A percentile compares a stretch with the other conserved stretches of the same genome.
Evolutionary conservation across 1,139 yeast species (phyloP).

Genomic region (Hanseniaspora uvarum): DNA sequence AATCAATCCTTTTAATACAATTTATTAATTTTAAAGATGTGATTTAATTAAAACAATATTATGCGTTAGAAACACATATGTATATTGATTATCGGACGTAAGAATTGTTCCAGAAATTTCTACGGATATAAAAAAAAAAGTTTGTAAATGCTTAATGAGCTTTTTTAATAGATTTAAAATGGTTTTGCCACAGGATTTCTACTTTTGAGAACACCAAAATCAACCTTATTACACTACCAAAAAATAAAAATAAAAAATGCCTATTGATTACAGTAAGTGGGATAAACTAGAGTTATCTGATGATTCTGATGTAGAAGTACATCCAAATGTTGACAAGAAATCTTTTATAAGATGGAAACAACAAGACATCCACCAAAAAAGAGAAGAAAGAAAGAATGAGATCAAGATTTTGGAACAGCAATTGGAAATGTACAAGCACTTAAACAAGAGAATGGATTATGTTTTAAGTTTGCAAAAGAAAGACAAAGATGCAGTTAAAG

Average conservation of each 20-base stretch:
- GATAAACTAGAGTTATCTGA: constrained; percentile 91
- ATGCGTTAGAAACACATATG: too few relatives aligned
- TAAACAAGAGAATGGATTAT: constrained; percentile 59
- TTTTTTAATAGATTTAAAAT: background rate
- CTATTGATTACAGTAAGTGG: constrained; percentile 94
- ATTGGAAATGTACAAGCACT: constrained; percentile 60
- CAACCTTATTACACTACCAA: background rate
- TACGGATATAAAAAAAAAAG: background rate
- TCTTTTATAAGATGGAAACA: constrained; percentile 96
- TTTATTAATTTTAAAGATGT: background rate
- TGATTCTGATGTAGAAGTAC: constrained; percentile 93
- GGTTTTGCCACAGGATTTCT: background rate
- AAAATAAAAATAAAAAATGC: constrained; percentile 38
- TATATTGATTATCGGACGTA: too few relatives aligned
- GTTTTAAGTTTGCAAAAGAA: constrained; percentile 38
- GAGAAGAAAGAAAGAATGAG: constrained; percentile 67
- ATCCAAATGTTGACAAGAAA: constrained; percentile 90
- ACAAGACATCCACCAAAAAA: constrained; percentile 89
- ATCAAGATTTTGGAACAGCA: constrained; percentile 68
- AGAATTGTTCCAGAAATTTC: background rate
- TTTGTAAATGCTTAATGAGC: background rate
- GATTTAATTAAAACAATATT: too few relatives aligned
- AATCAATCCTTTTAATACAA: too few relatives aligned
- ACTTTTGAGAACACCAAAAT: background rate
- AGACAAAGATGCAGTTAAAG: constrained; percentile 16